Percentiles rank a stretch among this genome's conserved stretches.
Conservation (phyloP, 352 stramenopile species). For the Albugo laibachii region DNA sequence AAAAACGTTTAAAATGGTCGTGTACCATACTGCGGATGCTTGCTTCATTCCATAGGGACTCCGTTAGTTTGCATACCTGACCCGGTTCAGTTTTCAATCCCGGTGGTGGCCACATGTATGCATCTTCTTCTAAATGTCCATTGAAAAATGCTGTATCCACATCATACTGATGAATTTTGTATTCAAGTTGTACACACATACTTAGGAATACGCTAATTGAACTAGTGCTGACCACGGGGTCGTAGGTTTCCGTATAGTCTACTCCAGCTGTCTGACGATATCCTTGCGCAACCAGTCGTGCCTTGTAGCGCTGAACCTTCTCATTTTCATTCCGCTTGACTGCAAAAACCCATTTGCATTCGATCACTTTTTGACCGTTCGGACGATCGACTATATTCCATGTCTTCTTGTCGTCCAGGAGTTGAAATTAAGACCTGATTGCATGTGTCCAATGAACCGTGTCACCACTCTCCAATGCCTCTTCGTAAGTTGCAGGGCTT, state of each 20-base stretch:
- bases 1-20: conserved; percentile 8
- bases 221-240: conserved; percentile 1
- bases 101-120: neutral
- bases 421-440: neutral
- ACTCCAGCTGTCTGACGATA: conserved; percentile 5
- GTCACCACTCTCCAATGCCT: conserved; percentile 3
- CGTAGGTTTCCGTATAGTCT: conserved; percentile 5
- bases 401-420: neutral
- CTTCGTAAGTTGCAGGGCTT: neutral
- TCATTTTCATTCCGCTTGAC: conserved; percentile 1
- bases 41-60: conserved; percentile 12
- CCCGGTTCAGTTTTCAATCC: neutral
- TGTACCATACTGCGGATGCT: conserved; percentile 11
- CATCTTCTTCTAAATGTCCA: conserved; percentile 1
- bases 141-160: neutral
- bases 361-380: conserved; percentile 2
- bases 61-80: neutral
- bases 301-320: conserved; percentile 1
- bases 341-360: conserved; percentile 4
- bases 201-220: conserved; percentile 1
- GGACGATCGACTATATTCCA: neutral
- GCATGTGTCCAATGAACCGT: neutral
- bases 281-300: conserved; percentile 7
- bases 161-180: neutral
- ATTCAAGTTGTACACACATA: neutral